A percentile compares a stretch with the other conserved stretches of the same genome.
Conservation (phyloP, 2,329 filamentous ascomycete species). For the Phialophora chinensis region DNA sequence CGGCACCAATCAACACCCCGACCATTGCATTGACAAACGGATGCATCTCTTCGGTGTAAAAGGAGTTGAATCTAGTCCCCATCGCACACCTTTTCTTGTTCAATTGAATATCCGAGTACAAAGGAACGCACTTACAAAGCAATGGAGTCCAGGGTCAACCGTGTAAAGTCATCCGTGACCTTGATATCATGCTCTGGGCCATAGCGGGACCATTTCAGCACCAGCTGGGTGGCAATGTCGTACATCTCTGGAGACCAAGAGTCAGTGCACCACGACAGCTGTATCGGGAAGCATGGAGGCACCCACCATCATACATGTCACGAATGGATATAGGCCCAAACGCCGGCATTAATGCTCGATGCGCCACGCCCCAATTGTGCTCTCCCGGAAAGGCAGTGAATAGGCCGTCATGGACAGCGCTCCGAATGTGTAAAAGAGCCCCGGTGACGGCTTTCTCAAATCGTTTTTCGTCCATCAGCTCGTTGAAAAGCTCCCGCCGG, state of each 20-base stretch:
- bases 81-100: slow-evolving; percentile 61
- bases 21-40: slow-evolving; percentile 73
- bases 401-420: slow-evolving; percentile 67
- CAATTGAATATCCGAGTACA: neutral
- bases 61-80: slow-evolving; percentile 75
- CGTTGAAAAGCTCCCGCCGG: slow-evolving; percentile 63
- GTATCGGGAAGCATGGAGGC: neutral
- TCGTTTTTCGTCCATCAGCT: slow-evolving; percentile 68
- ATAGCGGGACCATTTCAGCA: slow-evolving; percentile 51
- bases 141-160: slow-evolving; percentile 73
- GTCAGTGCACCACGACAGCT: slow-evolving; percentile 30
- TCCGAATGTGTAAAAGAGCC: slow-evolving; percentile 61
- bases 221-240: slow-evolving; percentile 48
- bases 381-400: slow-evolving; percentile 64
- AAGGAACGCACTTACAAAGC: slow-evolving; percentile 53
- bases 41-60: slow-evolving; percentile 71
- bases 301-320: slow-evolving; percentile 47
- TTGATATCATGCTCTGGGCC: slow-evolving; percentile 64
- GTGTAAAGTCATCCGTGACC: slow-evolving; percentile 71
- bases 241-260: slow-evolving; percentile 25
- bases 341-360: slow-evolving; percentile 53
- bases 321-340: slow-evolving; percentile 54
- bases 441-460: slow-evolving; percentile 64
- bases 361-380: slow-evolving; percentile 68
- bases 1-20: slow-evolving; percentile 64